Evolutionary conservation across 495 filamentous ascomycete species (phyloP), one percentile per base, ranked within the genome.

Genomic region (Penicillium cataractarum): DNA sequence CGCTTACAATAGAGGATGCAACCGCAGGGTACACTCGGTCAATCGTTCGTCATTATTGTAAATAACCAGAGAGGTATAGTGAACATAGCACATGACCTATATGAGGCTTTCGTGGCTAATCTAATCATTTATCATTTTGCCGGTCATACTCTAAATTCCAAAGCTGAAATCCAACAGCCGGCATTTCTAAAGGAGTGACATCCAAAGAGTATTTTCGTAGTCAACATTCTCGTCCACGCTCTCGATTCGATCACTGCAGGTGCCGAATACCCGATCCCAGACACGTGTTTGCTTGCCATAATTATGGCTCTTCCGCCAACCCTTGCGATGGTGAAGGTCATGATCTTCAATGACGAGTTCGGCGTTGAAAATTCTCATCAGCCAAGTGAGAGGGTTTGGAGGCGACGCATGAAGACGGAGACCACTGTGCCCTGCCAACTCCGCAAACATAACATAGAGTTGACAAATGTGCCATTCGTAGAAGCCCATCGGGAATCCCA

Each of bases 391-490:
- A 3, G 73, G 68, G n/a, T 70, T 70, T 4, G 63, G 57, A 2
- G 65, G 69, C 13, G 67, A 68, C 0, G 62, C 58, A 52, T 70
- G 60, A 13, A 77, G 42, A 7, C 75, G 73, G n/a, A 77, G 64
- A 6, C 75, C 75, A 35, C 73, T 76, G 32, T 77, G 75, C 0
- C 75, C 75, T 4, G 71, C 55, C 10, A 77, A 60, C 60, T 77
- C 75, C 0, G 75, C 66, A 50, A 74, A 76, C 10, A 71, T 67
- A 21, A 77, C 64, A 50, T 74, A 77, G 46, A 67, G 62, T 31
- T 77, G 73, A 33, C 71, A 76, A 39, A 77, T 58, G 66, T 69
- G 73, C 75, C 75, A 77, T 42, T 77, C 75, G 53, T 77, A 77
- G 54, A 76, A 77, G 10, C 73, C 70, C 64, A 77, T 64, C 0